Conservation (phyloP, 2,329 filamentous ascomycete species). For the Helicocarpus griseus region DNA sequence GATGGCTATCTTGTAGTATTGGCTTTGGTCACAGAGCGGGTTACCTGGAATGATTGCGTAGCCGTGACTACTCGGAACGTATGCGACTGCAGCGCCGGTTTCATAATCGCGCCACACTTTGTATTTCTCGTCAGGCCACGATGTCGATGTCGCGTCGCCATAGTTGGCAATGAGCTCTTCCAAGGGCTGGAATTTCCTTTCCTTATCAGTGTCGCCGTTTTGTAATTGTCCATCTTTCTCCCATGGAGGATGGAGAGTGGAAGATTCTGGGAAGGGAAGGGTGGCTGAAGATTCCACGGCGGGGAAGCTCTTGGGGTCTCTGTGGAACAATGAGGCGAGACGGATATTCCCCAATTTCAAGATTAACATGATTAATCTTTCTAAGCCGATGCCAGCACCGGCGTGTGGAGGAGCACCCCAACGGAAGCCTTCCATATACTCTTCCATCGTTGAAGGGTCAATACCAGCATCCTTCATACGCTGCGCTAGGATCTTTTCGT, state of each 20-base stretch:
- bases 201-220: conserved; percentile 29
- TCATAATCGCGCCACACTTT: conserved; percentile 72
- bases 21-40: conserved; percentile 69
- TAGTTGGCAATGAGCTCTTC: conserved; percentile 92
- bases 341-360: conserved; percentile 82
- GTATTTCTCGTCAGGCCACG: conserved; percentile 84
- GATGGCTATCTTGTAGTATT: conserved; percentile 64
- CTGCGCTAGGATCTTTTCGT: conserved; percentile 61
- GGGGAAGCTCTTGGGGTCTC: conserved; percentile 80
- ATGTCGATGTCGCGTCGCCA: conserved; percentile 86
- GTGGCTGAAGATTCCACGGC: conserved; percentile 51
- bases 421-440: conserved; percentile 81
- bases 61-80: conserved; percentile 63
- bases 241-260: conserved; percentile 65
- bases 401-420: conserved; percentile 83
- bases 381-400: conserved; percentile 80
- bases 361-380: conserved; percentile 78
- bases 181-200: conserved; percentile 57
- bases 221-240: conserved; percentile 27
- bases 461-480: conserved; percentile 70
- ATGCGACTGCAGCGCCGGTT: conserved; percentile 78
- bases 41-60: conserved; percentile 81
- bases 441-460: conserved; percentile 72
- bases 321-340: conserved; percentile 75
- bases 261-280: conserved; percentile 79